These are phyloP conservation scores for Arabis hirsuta DNA, from an alignment of 345 rosid genomes.

Conservation along the genomic window DNA sequence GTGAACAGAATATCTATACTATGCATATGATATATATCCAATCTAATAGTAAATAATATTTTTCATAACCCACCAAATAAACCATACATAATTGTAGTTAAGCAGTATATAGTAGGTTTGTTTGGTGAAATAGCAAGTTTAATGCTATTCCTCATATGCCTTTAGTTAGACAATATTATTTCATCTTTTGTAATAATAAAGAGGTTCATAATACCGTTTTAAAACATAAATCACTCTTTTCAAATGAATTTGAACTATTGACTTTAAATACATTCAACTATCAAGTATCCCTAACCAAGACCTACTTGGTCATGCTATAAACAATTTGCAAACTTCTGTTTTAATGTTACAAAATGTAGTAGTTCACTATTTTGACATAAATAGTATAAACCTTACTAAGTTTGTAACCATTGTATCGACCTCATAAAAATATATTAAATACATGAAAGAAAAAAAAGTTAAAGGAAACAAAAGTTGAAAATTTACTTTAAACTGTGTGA, in stretches of 20 bases:
- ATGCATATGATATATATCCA: not conserved
- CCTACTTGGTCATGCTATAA: not conserved
- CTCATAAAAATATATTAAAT: conserved; percentile 2
- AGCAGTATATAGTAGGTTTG: not conserved
- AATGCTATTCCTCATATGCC: too few species aligned
- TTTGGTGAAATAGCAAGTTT: not conserved
- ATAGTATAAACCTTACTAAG: not conserved
- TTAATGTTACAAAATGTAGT: too few species aligned
- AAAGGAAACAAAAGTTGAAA: conserved; percentile 17
- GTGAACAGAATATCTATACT: conserved; percentile 26
- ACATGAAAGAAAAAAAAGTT: not conserved
- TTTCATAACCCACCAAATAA: conserved; percentile 6
- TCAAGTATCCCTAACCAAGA: too few species aligned
- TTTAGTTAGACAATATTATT: too few species aligned
- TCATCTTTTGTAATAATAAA: too few species aligned
- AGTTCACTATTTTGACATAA: not conserved
- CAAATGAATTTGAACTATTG: too few species aligned
- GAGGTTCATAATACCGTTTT: too few species aligned
- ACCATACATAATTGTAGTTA: not conserved
- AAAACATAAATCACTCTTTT: too few species aligned
- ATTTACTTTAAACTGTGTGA: conserved; percentile 17
- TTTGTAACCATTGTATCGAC: conserved; percentile 13
- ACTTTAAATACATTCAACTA: too few species aligned
- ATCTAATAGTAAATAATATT: not conserved
- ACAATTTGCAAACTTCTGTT: not conserved